Evolutionary conservation across 1,284 basidiomycete species (phyloP).

Genomic region (Ganoderma boninense): DNA sequence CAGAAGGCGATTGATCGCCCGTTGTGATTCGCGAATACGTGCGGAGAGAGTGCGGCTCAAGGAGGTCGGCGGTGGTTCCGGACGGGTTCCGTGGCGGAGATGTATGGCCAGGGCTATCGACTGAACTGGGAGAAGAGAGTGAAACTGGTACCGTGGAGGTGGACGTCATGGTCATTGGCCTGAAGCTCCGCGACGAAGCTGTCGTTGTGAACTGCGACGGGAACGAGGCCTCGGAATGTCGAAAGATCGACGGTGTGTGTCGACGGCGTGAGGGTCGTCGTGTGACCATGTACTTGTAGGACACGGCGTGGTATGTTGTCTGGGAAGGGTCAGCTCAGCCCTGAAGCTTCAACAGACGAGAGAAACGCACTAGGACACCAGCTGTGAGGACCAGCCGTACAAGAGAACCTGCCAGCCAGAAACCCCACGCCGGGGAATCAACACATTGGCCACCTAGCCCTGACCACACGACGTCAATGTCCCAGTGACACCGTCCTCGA

Average conservation of each 20-base stretch:
- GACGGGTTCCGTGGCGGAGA: constrained; percentile 24
- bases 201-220: constrained; percentile 29
- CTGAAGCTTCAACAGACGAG: neutral
- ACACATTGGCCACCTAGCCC: constrained; percentile 42
- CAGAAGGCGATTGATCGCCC: constrained; percentile 24
- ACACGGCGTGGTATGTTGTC: constrained; percentile 47
- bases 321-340: constrained; percentile 33
- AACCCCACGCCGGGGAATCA: constrained; percentile 47
- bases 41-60: constrained; percentile 33
- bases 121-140: constrained; percentile 24
- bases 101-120: constrained; percentile 11
- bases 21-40: constrained; percentile 33
- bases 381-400: constrained; percentile 61
- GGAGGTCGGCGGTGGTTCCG: constrained; percentile 21
- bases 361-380: constrained; percentile 56
- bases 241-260: constrained; percentile 35
- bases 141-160: constrained; percentile 35
- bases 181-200: constrained; percentile 33
- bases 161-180: constrained; percentile 33
- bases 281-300: constrained; percentile 43
- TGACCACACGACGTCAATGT: constrained; percentile 73
- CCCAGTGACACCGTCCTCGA: constrained; percentile 60
- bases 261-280: constrained; percentile 39
- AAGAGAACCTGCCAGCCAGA: constrained; percentile 61
- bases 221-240: constrained; percentile 31